phyloP scores from a whole-genome alignment of 805 yeast genomes.

The Kluyveromyces aestuarii region DNA sequence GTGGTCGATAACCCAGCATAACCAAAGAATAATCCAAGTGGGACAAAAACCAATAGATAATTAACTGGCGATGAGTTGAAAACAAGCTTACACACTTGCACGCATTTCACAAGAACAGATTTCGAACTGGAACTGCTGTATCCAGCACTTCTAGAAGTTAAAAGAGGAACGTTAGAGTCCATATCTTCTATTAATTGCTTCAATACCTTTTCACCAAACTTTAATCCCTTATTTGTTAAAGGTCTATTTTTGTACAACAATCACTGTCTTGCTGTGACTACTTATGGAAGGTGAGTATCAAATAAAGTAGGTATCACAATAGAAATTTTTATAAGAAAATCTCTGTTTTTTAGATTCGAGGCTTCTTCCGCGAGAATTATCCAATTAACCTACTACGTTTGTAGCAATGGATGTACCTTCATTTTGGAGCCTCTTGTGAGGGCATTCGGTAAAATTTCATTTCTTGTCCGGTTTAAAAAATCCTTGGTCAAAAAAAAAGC shows the following conservation, averaged over 20 bases:
- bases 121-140: conserved; percentile 1
- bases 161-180: conserved; percentile 16
- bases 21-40: conserved; percentile 77
- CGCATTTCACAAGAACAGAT: conserved; percentile 12
- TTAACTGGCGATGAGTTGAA: conserved; percentile 63
- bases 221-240: not conserved
- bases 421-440: not conserved
- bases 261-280: not conserved
- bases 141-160: conserved; percentile 6
- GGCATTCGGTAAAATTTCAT: not conserved
- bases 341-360: not conserved
- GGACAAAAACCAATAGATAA: conserved; percentile 72
- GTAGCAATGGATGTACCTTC: too few relatives aligned
- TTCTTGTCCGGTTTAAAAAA: not conserved
- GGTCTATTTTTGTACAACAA: too few relatives aligned
- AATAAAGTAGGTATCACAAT: too few relatives aligned
- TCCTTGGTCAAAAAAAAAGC: not conserved
- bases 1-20: conserved; percentile 43
- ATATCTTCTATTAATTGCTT: conserved; percentile 3
- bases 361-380: too few relatives aligned
- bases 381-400: too few relatives aligned
- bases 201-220: not conserved
- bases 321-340: not conserved
- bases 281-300: not conserved
- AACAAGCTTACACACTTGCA: conserved; percentile 20